A percentile compares a stretch with the other conserved stretches of the same genome.
phyloP scores from a whole-genome alignment of 2,329 filamentous ascomycete species.

The Botryosphaeria dothidea region DNA sequence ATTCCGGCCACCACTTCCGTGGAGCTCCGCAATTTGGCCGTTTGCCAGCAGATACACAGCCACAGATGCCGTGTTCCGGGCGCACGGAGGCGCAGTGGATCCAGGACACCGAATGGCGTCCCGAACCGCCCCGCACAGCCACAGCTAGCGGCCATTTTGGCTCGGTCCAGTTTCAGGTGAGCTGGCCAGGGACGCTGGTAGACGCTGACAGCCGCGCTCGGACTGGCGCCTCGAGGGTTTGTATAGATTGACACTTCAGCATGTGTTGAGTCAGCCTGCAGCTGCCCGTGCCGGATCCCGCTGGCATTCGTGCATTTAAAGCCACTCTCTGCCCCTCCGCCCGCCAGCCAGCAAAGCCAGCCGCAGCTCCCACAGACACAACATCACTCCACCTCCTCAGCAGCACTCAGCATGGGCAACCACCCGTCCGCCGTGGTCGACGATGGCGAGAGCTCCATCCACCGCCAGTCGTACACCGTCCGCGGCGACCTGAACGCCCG shows the following conservation, averaged over 20 bases:
- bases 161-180: slow-evolving; percentile 10
- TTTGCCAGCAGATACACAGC: not conserved
- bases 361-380: not conserved
- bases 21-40: not conserved
- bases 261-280: not conserved
- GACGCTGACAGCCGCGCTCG: not conserved
- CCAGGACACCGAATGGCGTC: not conserved
- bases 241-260: not conserved
- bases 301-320: not conserved
- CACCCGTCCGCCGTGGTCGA: slow-evolving; percentile 14
- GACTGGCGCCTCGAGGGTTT: not conserved
- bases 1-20: not conserved
- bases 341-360: not conserved
- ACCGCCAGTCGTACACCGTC: slow-evolving; percentile 11
- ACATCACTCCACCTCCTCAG: not conserved
- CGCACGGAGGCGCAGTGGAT: not conserved
- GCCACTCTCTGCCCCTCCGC: not conserved
- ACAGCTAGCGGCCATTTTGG: not conserved
- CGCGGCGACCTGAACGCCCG: slow-evolving; percentile 12
- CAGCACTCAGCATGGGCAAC: slow-evolving; percentile 1
- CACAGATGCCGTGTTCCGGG: slow-evolving; percentile 6
- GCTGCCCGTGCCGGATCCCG: not conserved
- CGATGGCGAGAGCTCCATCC: slow-evolving; percentile 14
- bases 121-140: not conserved
- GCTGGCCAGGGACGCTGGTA: not conserved